phyloP scores from a whole-genome alignment of 192 early-diverging fungal genomes.

The Rhizophagus sp. region DNA sequence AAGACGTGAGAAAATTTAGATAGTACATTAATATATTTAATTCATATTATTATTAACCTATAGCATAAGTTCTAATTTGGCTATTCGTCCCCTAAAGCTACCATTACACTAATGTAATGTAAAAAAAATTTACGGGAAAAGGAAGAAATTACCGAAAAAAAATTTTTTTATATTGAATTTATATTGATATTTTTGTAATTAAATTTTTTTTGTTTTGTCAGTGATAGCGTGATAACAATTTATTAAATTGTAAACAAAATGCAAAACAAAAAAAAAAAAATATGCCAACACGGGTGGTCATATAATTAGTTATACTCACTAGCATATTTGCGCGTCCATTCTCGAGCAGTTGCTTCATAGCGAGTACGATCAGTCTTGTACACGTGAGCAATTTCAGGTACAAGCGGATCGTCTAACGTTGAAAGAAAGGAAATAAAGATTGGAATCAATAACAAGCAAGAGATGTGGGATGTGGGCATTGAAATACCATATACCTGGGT shows the following conservation, averaged over 20 bases:
- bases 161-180: neutral
- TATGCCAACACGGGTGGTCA: neutral
- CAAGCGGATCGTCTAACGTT: conserved; percentile 86
- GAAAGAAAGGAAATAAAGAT: neutral
- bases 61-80: neutral
- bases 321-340: conserved; percentile 94
- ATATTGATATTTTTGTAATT: neutral
- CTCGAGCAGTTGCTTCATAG: conserved; percentile 88
- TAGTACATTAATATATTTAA: neutral
- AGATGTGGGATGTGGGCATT: neutral
- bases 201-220: neutral
- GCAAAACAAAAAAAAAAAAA: neutral
- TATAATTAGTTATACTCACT: conserved; percentile 42
- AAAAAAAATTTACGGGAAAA: neutral
- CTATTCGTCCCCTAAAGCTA: neutral
- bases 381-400: conserved; percentile 96
- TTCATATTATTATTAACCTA: neutral
- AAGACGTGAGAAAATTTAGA: neutral
- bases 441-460: neutral
- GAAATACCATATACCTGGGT: conserved; percentile 61
- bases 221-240: neutral
- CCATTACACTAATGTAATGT: neutral
- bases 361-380: conserved; percentile 93
- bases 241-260: neutral
- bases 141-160: neutral